Percentiles rank a stretch among this genome's conserved stretches.
These are phyloP conservation scores for Cutaneotrichosporon cyanovorans DNA, from an alignment of 1,284 basidiomycete species.

Conservation along the genomic window DNA sequence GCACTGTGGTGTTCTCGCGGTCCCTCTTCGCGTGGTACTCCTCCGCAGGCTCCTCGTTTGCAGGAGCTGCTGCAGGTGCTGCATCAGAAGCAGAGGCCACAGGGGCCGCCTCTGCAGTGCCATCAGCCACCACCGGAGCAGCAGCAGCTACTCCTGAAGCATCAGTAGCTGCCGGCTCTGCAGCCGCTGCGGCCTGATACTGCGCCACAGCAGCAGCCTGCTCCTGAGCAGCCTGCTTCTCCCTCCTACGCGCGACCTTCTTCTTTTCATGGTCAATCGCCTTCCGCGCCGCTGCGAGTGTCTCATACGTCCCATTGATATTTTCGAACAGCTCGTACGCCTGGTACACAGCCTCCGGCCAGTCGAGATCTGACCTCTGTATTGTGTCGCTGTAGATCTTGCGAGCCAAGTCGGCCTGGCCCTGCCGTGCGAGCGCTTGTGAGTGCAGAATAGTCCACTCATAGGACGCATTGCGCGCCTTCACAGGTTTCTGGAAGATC, in stretches of 20 bases:
- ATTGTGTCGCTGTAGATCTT: conserved; percentile 59
- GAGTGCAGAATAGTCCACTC: conserved; percentile 25
- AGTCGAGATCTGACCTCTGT: conserved; percentile 61
- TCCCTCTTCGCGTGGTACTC: conserved; percentile 50
- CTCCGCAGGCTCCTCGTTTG: conserved; percentile 13
- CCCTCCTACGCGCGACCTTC: conserved; percentile 58
- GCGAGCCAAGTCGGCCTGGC: conserved; percentile 57
- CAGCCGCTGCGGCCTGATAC: conserved; percentile 10
- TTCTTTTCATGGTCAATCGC: conserved; percentile 60
- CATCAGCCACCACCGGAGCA: conserved; percentile 3
- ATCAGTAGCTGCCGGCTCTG: too few species aligned
- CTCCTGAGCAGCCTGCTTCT: conserved; percentile 46
- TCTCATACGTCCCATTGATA: conserved; percentile 63
- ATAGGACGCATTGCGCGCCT: conserved; percentile 25
- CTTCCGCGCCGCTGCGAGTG: conserved; percentile 61
- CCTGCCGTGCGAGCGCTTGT: conserved; percentile 49
- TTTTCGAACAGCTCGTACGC: conserved; percentile 82
- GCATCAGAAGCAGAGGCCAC: conserved; percentile 1
- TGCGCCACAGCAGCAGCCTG: conserved; percentile 12
- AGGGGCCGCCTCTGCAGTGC: background rate
- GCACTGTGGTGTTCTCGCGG: conserved; percentile 88
- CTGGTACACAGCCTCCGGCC: conserved; percentile 86
- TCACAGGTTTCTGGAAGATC: conserved; percentile 22
- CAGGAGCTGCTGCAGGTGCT: background rate
- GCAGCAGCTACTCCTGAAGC: background rate